These are phyloP conservation scores for Samsoniella hepiali DNA, from an alignment of 2,329 filamentous ascomycete species.

Conservation along the genomic window DNA sequence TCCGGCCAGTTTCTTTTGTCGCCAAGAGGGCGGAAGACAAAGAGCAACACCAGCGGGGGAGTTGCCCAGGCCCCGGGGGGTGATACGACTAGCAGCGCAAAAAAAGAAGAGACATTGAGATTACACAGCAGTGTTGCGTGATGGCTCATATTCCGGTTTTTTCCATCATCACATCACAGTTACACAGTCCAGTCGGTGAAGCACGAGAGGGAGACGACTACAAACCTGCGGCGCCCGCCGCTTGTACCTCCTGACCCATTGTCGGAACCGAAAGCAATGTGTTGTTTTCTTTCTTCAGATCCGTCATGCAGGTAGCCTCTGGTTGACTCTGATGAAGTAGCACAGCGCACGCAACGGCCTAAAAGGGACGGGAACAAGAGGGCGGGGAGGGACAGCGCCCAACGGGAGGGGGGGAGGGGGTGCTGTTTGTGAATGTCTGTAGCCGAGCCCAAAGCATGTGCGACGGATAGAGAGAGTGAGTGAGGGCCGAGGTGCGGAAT, in stretches of 20 bases:
- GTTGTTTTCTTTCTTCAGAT: not conserved
- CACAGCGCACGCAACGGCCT: not conserved
- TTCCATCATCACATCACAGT: too few relatives aligned
- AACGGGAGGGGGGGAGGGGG: not conserved
- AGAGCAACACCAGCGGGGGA: too few relatives aligned
- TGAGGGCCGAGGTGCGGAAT: not conserved
- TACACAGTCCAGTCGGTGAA: too few relatives aligned
- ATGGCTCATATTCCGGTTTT: too few relatives aligned
- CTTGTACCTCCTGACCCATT: not conserved
- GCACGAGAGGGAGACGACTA: not conserved
- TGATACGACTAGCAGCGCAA: too few relatives aligned
- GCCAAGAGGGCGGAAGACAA: not conserved
- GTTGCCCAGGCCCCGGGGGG: too few relatives aligned
- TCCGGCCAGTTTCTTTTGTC: not conserved
- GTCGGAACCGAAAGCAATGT: not conserved
- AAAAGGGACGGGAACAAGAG: not conserved
- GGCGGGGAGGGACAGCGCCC: not conserved
- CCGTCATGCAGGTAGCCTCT: conserved; percentile 12
- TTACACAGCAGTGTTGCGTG: too few relatives aligned
- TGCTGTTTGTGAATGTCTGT: not conserved
- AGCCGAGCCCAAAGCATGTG: not conserved
- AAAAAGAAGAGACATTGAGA: too few relatives aligned
- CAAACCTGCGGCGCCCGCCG: too few relatives aligned
- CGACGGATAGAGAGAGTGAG: too few relatives aligned
- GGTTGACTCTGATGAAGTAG: not conserved